Base-by-base conservation (phyloP, 2,329 filamentous ascomycete genomes). In the Davidsoniella virescens region DNA sequence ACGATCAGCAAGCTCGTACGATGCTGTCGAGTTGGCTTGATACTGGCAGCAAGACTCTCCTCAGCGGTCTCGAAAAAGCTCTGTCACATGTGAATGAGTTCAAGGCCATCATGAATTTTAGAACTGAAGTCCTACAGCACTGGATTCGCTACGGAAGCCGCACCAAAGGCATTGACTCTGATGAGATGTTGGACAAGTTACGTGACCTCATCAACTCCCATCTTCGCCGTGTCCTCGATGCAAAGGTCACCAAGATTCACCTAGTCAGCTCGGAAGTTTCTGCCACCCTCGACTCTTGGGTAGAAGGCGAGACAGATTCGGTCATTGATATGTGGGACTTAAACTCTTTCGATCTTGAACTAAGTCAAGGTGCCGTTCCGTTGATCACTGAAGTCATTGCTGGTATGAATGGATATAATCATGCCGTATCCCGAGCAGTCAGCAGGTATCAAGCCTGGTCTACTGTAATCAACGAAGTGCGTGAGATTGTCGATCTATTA, bases 71-170 rank as follows among this genome's bases (percentile, higher is more conserved):
- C 25, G 69, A 71, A 46, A 71, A 70, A 54, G 75, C 72, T 0
- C 64, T 93, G 16, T 67, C 72, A 18, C 66, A 67, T 3, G 75
- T 80, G 62, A 63, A 68, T 4, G 78, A 87, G 51, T 81, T 90
- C 59, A 76, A 78, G 55, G 70, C 74, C 12, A 75, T 92, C 29
- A 73, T 86, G 33, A 71, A 78, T 29, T 65, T 93, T 49, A 76
- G 87, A 43, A 82, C 78, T 44, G 73, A 74, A 38, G 71, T 87
- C 5, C 64, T 93, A 44, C 77, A 83, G 57, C 73, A 82, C 9
- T 92, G 87, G 83, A 80, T 93, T 50, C 70, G 77, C 17, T 77
- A 82, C 49, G 76, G 79, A 18, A 73, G 74, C 37, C 75, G 76
- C 49, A 75, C 75, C 56, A 69, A 74, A 58, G 80, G 82, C 36